Percentiles rank a stretch among this genome's conserved stretches.
Conservation (phyloP, 2,329 filamentous ascomycete genomes). For the Fusarium acutatum region DNA sequence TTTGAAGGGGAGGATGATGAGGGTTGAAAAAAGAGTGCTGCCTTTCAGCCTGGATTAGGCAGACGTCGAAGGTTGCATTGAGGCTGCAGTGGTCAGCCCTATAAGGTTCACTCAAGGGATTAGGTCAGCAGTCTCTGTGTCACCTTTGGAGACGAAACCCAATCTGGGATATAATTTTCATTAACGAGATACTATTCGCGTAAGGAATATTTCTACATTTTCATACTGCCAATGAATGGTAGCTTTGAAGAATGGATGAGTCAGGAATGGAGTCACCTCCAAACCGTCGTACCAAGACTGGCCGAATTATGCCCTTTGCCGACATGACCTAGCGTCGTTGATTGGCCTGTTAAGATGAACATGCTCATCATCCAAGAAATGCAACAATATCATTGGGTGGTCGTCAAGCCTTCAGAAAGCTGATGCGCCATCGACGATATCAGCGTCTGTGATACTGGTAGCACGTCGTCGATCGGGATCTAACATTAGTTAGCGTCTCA, state of each 20-base stretch:
- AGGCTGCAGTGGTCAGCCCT: neutral
- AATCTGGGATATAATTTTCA: neutral
- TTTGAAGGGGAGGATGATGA: neutral
- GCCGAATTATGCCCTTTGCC: neutral
- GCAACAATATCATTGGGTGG: fast-evolving
- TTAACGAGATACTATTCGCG: neutral
- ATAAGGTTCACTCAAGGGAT: neutral
- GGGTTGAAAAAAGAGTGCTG: neutral
- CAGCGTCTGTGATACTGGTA: fast-evolving
- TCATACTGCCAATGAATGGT: no score
- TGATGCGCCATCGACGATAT: fast-evolving
- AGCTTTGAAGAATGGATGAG: neutral
- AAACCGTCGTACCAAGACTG: neutral
- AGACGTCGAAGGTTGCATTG: neutral
- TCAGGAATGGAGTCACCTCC: neutral
- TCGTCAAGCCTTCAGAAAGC: fast-evolving
- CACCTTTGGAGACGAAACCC: neutral
- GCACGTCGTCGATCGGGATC: fast-evolving
- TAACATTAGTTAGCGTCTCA: fast-evolving
- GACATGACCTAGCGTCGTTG: fast-evolving
- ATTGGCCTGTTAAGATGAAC: fast-evolving
- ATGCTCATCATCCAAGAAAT: neutral
- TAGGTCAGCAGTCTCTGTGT: constrained; percentile 3
- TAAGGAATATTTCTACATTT: no score
- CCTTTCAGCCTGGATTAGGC: constrained; percentile 12